Evolutionary conservation across 495 filamentous ascomycete genomes (phyloP).

Genomic region (Corynascus novoguineensis): DNA sequence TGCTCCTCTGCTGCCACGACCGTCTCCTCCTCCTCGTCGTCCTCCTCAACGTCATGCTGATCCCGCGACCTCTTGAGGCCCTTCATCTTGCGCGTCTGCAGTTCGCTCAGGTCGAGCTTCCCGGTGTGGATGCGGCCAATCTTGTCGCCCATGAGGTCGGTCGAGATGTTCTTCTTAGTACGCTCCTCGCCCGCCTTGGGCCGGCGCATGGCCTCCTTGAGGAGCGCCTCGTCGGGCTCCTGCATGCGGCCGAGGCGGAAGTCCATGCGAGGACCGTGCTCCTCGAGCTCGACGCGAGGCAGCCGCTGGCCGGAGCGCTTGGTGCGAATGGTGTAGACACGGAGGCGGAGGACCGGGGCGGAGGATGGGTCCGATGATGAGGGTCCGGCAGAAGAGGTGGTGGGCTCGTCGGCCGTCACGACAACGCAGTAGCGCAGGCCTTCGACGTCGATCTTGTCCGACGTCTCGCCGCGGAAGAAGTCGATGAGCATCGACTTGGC

Average conservation of each 20-base stretch:
- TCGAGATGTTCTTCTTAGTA: conserved; percentile 92
- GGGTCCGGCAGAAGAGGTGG: conserved; percentile 9
- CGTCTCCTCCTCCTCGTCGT: conserved; percentile 19
- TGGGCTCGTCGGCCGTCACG: conserved; percentile 70
- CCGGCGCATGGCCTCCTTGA: conserved; percentile 89
- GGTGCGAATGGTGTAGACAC: conserved; percentile 77
- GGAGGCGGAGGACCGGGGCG: conserved; percentile 69
- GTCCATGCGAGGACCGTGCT: conserved; percentile 93
- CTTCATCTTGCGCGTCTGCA: conserved; percentile 99
- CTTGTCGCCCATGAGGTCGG: conserved; percentile 91
- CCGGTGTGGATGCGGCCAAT: conserved; percentile 86
- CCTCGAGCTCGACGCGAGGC: conserved; percentile 86
- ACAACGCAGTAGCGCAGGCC: conserved; percentile 84
- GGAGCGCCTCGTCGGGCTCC: conserved; percentile 65
- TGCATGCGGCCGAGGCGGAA: conserved; percentile 78
- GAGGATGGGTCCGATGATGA: conserved; percentile 48
- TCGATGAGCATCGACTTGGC: conserved; percentile 84
- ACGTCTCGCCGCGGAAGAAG: conserved; percentile 70
- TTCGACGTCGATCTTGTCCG: conserved; percentile 81
- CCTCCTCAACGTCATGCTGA: conserved; percentile 29
- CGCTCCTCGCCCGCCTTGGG: conserved; percentile 66
- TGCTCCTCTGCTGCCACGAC: conserved; percentile 12
- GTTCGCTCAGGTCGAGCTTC: conserved; percentile 76
- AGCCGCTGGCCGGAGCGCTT: conserved; percentile 80
- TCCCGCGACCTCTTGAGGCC: conserved; percentile 77